A percentile compares a stretch with the other conserved stretches of the same genome.
Conservation (phyloP, 2,329 filamentous ascomycete species). For the Fusarium longipes region DNA sequence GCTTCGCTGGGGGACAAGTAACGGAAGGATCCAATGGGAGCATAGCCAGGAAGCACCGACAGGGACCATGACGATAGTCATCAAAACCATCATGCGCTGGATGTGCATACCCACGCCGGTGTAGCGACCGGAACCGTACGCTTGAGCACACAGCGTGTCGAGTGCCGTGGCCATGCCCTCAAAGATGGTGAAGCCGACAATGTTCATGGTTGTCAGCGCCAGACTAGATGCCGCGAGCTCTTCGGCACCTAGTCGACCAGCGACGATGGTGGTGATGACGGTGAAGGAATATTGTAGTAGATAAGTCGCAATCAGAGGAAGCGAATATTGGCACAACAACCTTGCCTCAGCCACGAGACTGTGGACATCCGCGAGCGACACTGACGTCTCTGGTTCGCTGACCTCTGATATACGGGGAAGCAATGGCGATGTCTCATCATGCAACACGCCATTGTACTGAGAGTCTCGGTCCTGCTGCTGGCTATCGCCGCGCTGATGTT, state of each 20-base stretch:
- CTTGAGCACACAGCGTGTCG: constrained; percentile 45
- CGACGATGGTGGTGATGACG: constrained; percentile 63
- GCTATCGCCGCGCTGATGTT: constrained; percentile 16
- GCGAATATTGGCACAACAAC: constrained; percentile 47
- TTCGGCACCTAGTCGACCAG: constrained; percentile 63
- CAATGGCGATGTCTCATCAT: constrained; percentile 34
- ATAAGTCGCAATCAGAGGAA: constrained; percentile 64
- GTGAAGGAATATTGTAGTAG: constrained; percentile 66
- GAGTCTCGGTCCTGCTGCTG: constrained; percentile 1
- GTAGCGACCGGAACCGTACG: constrained; percentile 54
- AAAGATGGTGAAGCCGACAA: constrained; percentile 61
- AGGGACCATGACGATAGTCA: constrained; percentile 60
- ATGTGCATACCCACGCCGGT: constrained; percentile 63
- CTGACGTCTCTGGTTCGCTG: constrained; percentile 6
- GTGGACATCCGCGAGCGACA: constrained; percentile 10
- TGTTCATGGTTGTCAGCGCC: constrained; percentile 65
- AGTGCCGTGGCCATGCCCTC: constrained; percentile 48
- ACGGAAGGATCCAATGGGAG: constrained; percentile 59
- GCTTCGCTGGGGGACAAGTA: constrained; percentile 59
- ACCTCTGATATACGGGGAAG: constrained; percentile 24
- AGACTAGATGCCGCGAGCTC: constrained; percentile 65
- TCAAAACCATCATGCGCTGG: constrained; percentile 65
- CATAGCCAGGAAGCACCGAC: constrained; percentile 62
- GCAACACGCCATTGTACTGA: constrained; percentile 22
- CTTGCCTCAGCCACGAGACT: constrained; percentile 32